Percentiles rank a stretch among this genome's conserved stretches.
Evolutionary conservation across 805 yeast genomes (phyloP).

Genomic region (Komagataella pastoris): DNA sequence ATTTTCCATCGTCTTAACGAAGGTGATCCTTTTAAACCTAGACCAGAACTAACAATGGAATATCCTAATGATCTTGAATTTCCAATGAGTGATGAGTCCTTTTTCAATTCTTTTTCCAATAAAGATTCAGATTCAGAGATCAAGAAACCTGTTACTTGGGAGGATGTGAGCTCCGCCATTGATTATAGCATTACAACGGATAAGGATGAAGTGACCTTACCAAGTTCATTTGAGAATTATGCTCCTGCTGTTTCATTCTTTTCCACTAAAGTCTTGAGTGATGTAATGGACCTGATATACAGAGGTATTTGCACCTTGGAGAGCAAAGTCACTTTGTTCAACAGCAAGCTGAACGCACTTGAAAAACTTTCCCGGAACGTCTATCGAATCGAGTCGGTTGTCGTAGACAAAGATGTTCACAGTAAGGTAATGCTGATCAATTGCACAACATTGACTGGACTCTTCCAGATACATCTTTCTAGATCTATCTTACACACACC

Average conservation of each 20-base stretch:
- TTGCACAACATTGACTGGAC: slow-evolving; percentile 18
- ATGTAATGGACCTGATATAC: slow-evolving; percentile 18
- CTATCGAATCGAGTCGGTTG: slow-evolving; percentile 6
- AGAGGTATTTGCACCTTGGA: slow-evolving; percentile 12
- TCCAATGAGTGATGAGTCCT: slow-evolving; percentile 19
- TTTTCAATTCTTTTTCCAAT: slow-evolving; percentile 3
- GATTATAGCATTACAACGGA: neutral
- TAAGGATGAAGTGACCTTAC: neutral
- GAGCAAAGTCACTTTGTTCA: slow-evolving; percentile 11
- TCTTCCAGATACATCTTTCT: slow-evolving; percentile 17
- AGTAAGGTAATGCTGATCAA: slow-evolving; percentile 19
- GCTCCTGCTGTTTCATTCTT: slow-evolving; percentile 18
- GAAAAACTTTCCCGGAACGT: slow-evolving; percentile 7
- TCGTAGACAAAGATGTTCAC: slow-evolving; percentile 6
- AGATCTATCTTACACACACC: slow-evolving; percentile 15
- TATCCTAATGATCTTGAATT: slow-evolving; percentile 20
- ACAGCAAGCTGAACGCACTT: slow-evolving; percentile 11
- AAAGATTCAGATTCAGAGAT: slow-evolving; percentile 7
- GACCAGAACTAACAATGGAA: slow-evolving; percentile 9
- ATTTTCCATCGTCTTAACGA: slow-evolving; percentile 18
- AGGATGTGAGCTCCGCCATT: neutral
- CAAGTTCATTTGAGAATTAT: slow-evolving; percentile 1
- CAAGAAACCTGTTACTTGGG: slow-evolving; percentile 1
- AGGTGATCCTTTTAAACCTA: slow-evolving; percentile 20
- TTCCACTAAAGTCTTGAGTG: slow-evolving; percentile 18